Conservation (phyloP, 345 rosid species). For the Salix koriyanagi region DNA sequence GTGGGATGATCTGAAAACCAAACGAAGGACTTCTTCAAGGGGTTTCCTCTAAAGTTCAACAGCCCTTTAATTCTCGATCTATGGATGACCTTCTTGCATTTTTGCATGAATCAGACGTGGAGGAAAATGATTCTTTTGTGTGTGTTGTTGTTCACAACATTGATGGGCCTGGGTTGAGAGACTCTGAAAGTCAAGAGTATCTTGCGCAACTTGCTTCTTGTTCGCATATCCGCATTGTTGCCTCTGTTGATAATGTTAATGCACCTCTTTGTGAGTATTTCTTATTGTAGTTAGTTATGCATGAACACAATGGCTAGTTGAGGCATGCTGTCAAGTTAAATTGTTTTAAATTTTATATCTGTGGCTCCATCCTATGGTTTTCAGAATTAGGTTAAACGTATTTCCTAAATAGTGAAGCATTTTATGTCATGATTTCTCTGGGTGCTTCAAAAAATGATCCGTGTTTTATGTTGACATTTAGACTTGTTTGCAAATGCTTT, state of each 20-base stretch:
- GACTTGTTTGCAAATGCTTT: no score
- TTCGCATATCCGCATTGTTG: slow-evolving; percentile 61
- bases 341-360: no score
- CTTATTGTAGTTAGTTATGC: not conserved
- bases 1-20: slow-evolving; percentile 55
- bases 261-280: slow-evolving; percentile 66
- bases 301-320: not conserved
- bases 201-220: slow-evolving; percentile 83
- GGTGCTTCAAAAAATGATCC: no score
- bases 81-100: slow-evolving; percentile 67
- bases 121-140: slow-evolving; percentile 51
- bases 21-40: slow-evolving; percentile 26
- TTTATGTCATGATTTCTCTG: not conserved
- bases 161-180: slow-evolving; percentile 84
- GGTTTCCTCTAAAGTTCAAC: slow-evolving; percentile 42
- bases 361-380: no score
- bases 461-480: not conserved
- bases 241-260: slow-evolving; percentile 89
- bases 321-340: not conserved
- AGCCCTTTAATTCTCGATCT: slow-evolving; percentile 57
- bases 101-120: slow-evolving; percentile 42
- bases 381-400: no score
- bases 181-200: slow-evolving; percentile 68
- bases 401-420: not conserved
- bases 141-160: slow-evolving; percentile 78